These are phyloP conservation scores for Ascosphaera aggregata DNA, from an alignment of 2,329 filamentous ascomycete genomes.

Conservation along the genomic window DNA sequence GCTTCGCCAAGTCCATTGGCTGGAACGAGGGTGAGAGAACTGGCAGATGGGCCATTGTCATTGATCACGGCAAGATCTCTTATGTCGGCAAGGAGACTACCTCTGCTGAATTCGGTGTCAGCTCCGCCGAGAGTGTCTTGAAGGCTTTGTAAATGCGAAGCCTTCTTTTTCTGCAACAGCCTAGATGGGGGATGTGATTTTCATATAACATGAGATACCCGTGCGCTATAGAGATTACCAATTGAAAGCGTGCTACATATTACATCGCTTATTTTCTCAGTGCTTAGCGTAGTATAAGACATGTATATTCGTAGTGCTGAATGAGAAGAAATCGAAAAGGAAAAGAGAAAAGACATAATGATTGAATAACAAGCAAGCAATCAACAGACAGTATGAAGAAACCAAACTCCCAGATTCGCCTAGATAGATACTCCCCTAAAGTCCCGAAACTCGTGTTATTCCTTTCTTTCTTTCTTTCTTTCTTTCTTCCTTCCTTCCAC, in stretches of 20 bases:
- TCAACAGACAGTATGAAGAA: neutral
- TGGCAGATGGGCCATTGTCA: slow-evolving; percentile 53
- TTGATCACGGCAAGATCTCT: slow-evolving; percentile 62
- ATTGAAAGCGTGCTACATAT: too few species aligned
- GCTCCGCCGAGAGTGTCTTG: slow-evolving; percentile 2
- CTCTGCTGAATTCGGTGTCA: slow-evolving; percentile 10
- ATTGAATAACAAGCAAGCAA: slow-evolving; percentile 4
- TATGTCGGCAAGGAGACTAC: slow-evolving; percentile 51
- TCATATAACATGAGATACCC: too few species aligned
- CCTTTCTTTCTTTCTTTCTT: neutral
- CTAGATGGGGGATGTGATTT: too few species aligned
- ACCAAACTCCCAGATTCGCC: neutral
- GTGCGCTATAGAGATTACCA: too few species aligned
- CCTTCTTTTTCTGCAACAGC: neutral
- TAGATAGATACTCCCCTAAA: neutral
- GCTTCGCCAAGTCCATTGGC: slow-evolving; percentile 56
- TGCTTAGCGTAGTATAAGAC: too few species aligned
- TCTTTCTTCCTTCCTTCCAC: neutral
- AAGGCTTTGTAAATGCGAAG: neutral
- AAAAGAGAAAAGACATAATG: slow-evolving; percentile 7
- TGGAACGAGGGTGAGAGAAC: slow-evolving; percentile 56
- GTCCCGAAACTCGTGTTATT: neutral
- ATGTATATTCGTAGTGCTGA: too few species aligned
- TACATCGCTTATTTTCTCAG: too few species aligned
- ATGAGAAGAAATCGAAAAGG: slow-evolving; percentile 9